Percentiles rank a stretch among this genome's conserved stretches.
Evolutionary conservation across 176 grass and related monocot genomes (phyloP).

Genomic region (Microstegium vimineum): DNA sequence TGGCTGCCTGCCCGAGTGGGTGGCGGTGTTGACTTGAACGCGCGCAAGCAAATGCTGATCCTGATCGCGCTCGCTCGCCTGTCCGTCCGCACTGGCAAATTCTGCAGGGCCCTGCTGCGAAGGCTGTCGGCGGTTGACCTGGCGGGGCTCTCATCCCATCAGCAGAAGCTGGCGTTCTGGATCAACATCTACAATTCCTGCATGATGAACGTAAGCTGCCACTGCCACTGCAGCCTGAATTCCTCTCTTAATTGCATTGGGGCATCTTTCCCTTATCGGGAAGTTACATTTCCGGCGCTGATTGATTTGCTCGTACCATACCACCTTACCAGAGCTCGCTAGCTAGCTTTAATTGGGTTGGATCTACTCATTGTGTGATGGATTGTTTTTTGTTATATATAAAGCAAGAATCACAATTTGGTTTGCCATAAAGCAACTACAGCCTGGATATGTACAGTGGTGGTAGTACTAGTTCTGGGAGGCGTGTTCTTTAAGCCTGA

Average conservation of each 20-base stretch:
- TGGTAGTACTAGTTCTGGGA: neutral
- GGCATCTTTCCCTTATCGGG: neutral
- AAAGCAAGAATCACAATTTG: neutral
- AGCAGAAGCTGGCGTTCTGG: constrained; percentile 98
- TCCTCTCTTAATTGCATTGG: no score
- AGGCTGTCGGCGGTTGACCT: constrained; percentile 63
- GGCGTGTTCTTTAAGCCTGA: constrained; percentile 26
- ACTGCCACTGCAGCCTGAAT: neutral
- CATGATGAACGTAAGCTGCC: constrained; percentile 95
- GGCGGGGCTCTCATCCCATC: constrained; percentile 67
- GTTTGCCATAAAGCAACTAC: neutral
- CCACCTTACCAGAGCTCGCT: neutral
- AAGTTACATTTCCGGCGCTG: neutral
- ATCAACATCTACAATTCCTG: constrained; percentile 96
- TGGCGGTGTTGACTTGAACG: constrained; percentile 30
- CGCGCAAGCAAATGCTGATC: neutral
- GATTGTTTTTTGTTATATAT: neutral
- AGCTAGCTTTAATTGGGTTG: neutral
- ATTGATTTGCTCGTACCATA: neutral
- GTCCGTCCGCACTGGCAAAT: constrained; percentile 22
- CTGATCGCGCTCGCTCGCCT: no score
- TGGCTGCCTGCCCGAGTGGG: constrained; percentile 21
- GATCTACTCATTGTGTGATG: neutral
- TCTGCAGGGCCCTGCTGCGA: constrained; percentile 61
- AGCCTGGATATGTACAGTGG: constrained; percentile 6